These are phyloP conservation scores for Cyclospora cayetanensis DNA, from an alignment of 169 alveolate species.

Conservation along the genomic window DNA sequence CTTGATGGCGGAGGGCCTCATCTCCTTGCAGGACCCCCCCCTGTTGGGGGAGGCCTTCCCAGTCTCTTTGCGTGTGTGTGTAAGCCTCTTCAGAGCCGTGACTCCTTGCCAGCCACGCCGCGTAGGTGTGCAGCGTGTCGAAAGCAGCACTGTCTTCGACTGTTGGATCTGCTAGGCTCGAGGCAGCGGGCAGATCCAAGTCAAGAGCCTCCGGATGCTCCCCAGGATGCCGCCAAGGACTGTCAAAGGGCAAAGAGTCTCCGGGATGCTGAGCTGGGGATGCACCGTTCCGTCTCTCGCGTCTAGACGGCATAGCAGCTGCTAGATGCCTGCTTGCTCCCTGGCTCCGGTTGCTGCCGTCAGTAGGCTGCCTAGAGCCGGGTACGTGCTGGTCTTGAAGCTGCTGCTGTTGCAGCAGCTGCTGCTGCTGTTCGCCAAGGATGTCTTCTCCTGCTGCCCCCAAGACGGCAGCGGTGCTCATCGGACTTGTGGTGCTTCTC, in stretches of 20 bases:
- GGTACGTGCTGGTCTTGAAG: conserved; percentile 18
- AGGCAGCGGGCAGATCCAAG: no score
- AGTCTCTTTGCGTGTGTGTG: background rate
- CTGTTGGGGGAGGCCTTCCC: background rate
- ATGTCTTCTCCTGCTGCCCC: background rate
- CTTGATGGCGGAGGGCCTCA: no score
- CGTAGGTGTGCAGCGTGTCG: background rate
- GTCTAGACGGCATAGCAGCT: background rate
- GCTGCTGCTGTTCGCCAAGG: background rate
- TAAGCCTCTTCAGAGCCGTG: background rate
- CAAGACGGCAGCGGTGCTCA: no score
- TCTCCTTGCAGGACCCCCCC: no score
- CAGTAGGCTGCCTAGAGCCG: background rate
- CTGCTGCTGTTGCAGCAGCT: conserved; percentile 40
- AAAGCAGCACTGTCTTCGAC: no score
- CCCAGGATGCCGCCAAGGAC: conserved; percentile 45
- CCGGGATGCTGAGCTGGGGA: conserved; percentile 50
- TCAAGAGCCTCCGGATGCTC: no score
- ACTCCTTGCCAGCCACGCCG: background rate
- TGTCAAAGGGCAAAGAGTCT: background rate
- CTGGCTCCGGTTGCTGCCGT: background rate
- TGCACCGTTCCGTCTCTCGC: background rate
- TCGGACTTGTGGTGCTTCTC: no score
- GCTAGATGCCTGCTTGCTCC: background rate
- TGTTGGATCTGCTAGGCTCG: no score